Conservation (phyloP, 202 grass and related monocot species). For the Schoenoplectus triqueter region DNA sequence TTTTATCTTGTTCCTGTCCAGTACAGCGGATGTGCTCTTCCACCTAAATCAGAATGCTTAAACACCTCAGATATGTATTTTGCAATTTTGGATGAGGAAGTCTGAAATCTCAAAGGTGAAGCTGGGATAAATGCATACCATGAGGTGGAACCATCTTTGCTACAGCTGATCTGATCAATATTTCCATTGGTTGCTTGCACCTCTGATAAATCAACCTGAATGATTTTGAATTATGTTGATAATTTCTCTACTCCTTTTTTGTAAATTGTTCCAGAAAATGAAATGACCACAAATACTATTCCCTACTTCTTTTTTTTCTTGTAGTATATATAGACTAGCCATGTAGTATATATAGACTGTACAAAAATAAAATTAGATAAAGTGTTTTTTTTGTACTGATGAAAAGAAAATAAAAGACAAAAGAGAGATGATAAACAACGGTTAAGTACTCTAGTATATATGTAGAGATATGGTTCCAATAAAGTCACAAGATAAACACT, state of each 20-base stretch:
- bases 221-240: background rate
- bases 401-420: background rate
- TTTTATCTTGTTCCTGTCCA: constrained; percentile 87
- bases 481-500: constrained; percentile 9
- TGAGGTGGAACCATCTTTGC: constrained; percentile 46
- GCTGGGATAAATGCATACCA: constrained; percentile 43
- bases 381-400: constrained; percentile 1
- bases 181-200: constrained; percentile 41
- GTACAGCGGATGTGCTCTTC: constrained; percentile 52
- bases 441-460: background rate
- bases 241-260: background rate
- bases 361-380: background rate
- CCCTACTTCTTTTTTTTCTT: background rate
- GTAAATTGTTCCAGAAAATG: background rate
- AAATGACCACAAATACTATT: background rate
- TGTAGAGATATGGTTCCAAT: constrained; percentile 13
- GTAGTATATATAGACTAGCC: background rate
- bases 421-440: background rate
- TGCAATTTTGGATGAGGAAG: background rate
- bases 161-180: constrained; percentile 28
- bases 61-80: constrained; percentile 38
- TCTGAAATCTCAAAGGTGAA: background rate
- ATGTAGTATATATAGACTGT: background rate
- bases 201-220: constrained; percentile 54
- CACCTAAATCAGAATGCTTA: constrained; percentile 48